These are phyloP conservation scores for Pleurotus giganteus DNA, from an alignment of 768 basidiomycete genomes.

Conservation along the genomic window DNA sequence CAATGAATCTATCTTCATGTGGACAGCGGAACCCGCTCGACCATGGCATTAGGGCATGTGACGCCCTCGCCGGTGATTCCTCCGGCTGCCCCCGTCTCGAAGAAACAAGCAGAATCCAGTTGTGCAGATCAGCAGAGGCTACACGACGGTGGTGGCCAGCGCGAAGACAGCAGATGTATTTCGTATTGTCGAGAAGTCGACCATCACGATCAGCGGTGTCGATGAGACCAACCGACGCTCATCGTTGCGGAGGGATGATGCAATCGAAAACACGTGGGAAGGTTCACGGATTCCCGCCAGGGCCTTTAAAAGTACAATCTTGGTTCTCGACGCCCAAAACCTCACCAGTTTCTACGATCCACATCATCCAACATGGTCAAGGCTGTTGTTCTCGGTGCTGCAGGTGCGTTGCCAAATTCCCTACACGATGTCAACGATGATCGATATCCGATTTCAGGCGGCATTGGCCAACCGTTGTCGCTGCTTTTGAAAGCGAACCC, in stretches of 20 bases:
- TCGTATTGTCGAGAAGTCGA: too few species aligned
- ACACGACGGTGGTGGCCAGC: too few species aligned
- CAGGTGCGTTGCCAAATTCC: conserved; percentile 57
- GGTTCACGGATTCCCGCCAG: conserved; percentile 8
- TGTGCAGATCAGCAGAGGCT: too few species aligned
- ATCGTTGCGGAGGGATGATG: background rate
- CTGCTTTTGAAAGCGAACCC: conserved; percentile 88
- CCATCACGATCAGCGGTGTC: too few species aligned
- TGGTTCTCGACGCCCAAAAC: conserved; percentile 9
- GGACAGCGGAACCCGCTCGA: too few species aligned
- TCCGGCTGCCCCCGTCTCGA: too few species aligned
- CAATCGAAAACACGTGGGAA: conserved; percentile 7
- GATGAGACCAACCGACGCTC: background rate
- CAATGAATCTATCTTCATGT: too few species aligned
- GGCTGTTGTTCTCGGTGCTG: conserved; percentile 95
- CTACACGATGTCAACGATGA: conserved; percentile 11
- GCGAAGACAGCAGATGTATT: too few species aligned
- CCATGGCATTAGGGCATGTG: too few species aligned
- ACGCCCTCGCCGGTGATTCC: too few species aligned
- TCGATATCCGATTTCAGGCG: conserved; percentile 49
- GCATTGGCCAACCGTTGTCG: conserved; percentile 95
- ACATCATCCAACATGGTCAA: conserved; percentile 48
- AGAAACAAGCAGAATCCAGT: too few species aligned
- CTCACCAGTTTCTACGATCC: background rate
- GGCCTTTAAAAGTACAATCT: background rate